Base-by-base conservation (phyloP, 768 basidiomycete species). In the Suillus americanus region DNA sequence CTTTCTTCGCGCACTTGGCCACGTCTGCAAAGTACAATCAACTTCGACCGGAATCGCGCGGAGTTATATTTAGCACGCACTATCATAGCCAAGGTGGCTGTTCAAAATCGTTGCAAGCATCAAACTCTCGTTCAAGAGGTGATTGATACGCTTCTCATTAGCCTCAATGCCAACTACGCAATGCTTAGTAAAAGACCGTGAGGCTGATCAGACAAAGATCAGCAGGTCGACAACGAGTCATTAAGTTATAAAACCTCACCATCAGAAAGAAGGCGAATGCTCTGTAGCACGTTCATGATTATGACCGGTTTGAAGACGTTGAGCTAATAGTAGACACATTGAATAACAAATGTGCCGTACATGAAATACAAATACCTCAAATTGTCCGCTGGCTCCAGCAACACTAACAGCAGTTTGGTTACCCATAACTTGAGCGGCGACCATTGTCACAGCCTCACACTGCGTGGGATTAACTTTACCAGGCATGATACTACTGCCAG, bases 391-490 rank as follows among this genome's bases (percentile, higher is more conserved):
- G 18, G 95, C 89, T 61, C 97, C 94, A 41, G 95, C 96, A 68
- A 99, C 81, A 71, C 90, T 92, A 75, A 99, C 93, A 53, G 90
- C 79, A 13, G 95, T 95, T 77, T 99, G 92, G 80, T 99, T 99
- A 48, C 97, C 97, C 79, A 99, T 97, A 5, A 99, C 97, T 77
- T 99, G 97, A 0, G 97, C 95, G 48, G 95, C 94, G 28, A 99
- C 95, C 97, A 99, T 99, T 12, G 97, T 99, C 66, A 99, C 78
- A 9, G 97, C 97, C 79, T 99, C 97, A 70, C 97, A 99, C 75
- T 99, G 97, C 5, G 97, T 99, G 13, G 97, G 97, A 80, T 99
- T 99, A 65, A 99, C 97, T 81, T 99, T 99, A 66, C 97, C 97
- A 8, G 96, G 97, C 97, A 99, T 99, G 80, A 99, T 99, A 64